Conservation (phyloP, 495 filamentous ascomycete species). For the Aspergillus homomorphus region DNA sequence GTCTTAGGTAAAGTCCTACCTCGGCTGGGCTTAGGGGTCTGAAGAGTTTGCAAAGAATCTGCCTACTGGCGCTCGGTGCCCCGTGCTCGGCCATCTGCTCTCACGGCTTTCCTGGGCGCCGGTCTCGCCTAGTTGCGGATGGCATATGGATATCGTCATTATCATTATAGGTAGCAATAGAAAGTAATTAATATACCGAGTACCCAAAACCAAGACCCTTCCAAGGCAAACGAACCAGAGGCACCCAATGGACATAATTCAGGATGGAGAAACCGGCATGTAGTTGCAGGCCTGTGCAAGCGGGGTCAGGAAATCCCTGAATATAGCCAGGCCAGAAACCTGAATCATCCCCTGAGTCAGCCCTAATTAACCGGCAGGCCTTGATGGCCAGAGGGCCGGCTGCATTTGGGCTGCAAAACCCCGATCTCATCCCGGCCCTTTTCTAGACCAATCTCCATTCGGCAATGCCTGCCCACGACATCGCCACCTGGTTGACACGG, state of each 20-base stretch:
- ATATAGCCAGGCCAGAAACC: background rate
- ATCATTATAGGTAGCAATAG: background rate
- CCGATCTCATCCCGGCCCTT: background rate
- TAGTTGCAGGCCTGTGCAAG: background rate
- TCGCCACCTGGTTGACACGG: constrained; percentile 56
- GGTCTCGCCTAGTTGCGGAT: background rate
- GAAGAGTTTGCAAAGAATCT: no score
- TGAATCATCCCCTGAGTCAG: background rate
- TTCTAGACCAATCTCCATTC: constrained; percentile 68
- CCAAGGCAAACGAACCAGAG: background rate
- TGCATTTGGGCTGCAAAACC: no score
- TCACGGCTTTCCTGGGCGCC: background rate
- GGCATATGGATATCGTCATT: background rate
- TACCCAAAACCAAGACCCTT: background rate
- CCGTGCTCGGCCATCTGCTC: background rate
- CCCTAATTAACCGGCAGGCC: constrained; percentile 7
- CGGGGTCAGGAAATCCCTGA: background rate
- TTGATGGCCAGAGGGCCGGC: background rate
- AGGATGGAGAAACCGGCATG: background rate
- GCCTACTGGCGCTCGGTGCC: no score
- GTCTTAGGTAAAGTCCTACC: background rate
- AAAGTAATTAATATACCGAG: background rate
- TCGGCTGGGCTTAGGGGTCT: background rate
- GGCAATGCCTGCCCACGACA: constrained; percentile 59
- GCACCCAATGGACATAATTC: background rate